Evolutionary conservation across 129 eudicot species (phyloP), one percentile per base, ranked within the genome.

Genomic region (Helianthus tuberosus): DNA sequence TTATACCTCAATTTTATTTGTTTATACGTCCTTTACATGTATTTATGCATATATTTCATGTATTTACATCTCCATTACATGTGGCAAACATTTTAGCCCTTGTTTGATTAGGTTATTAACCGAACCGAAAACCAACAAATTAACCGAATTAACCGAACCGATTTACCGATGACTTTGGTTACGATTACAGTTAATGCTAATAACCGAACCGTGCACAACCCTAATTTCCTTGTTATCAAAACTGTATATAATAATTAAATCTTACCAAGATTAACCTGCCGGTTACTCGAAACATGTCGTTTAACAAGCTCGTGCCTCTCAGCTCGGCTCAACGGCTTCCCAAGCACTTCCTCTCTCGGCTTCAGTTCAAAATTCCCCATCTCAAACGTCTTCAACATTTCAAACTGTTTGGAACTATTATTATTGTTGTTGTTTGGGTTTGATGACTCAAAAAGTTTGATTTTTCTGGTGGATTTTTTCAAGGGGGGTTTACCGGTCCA

Each of bases 401-500:
- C 91, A 35, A 82, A 46, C 16, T 55, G 47, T 69, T 69, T 84
- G 23, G 20, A 72, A 38, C 44, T 73, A 16, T 50, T 73, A 14
- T 44, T 53, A 27, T 32, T 29, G 15, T 20, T 20, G 23, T 20
- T 20, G 23, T 20, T 20, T 20, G 82, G 80, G 20, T 52, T 74
- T 17, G 78, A 68, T 0, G 88, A 70, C 69, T 88, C 92, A 64
- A 89, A 88, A 54, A 93, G 86, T 68, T 83, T 84, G 8, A 93
- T 81, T 6, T 93, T 89, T 44, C 75, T 90, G 49, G 79, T 74
- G 5, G 83, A 20, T 77, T 90, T 85, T 76, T 88, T 90, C 88
- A 94, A 59, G 2, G 98, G 98, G 25, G 98, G 96, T 68, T 90
- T 94, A 32, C 98, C 98, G 5, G 98, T 94, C 98, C 98, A 94